Base-by-base conservation (phyloP, 768 basidiomycete genomes). In the Pulveroboletus ravenelii region DNA sequence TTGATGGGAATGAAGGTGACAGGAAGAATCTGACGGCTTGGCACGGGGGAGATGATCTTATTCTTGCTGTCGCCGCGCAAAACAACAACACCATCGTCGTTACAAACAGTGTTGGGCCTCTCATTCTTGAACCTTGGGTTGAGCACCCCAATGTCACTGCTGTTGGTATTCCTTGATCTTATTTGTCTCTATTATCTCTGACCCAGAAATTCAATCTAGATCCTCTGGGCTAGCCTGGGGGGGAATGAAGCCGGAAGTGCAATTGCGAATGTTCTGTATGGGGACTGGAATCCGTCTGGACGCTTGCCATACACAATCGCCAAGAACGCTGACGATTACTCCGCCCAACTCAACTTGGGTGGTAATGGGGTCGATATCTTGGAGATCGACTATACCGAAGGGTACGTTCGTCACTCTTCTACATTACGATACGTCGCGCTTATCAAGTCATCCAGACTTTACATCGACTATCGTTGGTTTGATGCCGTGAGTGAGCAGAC, bases 161-260 rank as follows among this genome's bases (percentile, higher is more conserved):
- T 2, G 79, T 84, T n/a, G 59, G 82, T 71, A 12, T 78, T 74
- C 49, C 27, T 27, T 65, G 12, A 69, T 10, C 67, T 72, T 41
- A 14, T 25, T n/a, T 29, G 5, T 45, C 20, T 32, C 14, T 5
- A 5, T 20, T 14, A 15, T 31, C 2, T 34, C 50, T 62, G 25
- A 63, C 54, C 18, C 20, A 61, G 23, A 5, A 23, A 23, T 5
- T 54, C 52, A 60, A 58, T 36, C 64, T 27, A 68, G 64, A 61
- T 72, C 53, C 54, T 81, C n/a, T 74, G 74, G 76, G 76, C 76
- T 2, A 82, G 72, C 18, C 64, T 82, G 15, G 76, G 70, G 14
- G 91, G 91, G 17, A 84, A 87, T 61, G 88, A 94, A 69, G 82
- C 85, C 0, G 89, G 90, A 0, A 86, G 85, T 53, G 76, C 81